Evolutionary conservation across 2,329 filamentous ascomycete species (phyloP).

Genomic region (Pseudogymnoascus sp.): DNA sequence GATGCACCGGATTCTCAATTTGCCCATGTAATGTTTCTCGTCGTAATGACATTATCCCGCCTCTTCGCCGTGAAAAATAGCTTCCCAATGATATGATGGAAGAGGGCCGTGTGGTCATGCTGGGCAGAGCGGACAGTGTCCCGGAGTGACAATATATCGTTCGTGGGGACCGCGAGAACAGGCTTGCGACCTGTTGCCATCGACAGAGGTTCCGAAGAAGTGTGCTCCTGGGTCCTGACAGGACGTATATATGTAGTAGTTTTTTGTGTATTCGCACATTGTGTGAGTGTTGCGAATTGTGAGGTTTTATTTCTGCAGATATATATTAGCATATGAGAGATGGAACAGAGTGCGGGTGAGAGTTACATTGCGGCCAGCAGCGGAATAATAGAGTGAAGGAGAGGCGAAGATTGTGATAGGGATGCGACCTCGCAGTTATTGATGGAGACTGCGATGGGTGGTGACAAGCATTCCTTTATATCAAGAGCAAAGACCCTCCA

Average conservation of each 20-base stretch:
- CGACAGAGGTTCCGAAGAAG: constrained; percentile 61
- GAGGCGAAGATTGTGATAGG: background rate
- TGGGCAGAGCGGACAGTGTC: constrained; percentile 48
- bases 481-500: background rate
- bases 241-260: constrained; percentile 68
- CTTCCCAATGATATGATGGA: background rate
- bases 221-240: constrained; percentile 62
- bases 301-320: constrained; percentile 1
- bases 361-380: background rate
- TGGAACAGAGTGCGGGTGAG: background rate
- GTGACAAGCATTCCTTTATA: constrained; percentile 8
- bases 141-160: constrained; percentile 62
- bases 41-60: background rate
- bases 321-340: background rate
- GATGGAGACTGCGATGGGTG: background rate
- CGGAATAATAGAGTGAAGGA: background rate
- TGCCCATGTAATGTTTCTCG: background rate
- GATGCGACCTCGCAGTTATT: background rate
- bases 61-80: background rate
- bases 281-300: constrained; percentile 15
- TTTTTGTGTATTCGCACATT: constrained; percentile 59
- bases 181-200: constrained; percentile 51
- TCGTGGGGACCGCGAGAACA: constrained; percentile 62
- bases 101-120: background rate
- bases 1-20: background rate